These are phyloP conservation scores for Dimocarpus longan DNA, from an alignment of 345 rosid genomes.

Conservation along the genomic window DNA sequence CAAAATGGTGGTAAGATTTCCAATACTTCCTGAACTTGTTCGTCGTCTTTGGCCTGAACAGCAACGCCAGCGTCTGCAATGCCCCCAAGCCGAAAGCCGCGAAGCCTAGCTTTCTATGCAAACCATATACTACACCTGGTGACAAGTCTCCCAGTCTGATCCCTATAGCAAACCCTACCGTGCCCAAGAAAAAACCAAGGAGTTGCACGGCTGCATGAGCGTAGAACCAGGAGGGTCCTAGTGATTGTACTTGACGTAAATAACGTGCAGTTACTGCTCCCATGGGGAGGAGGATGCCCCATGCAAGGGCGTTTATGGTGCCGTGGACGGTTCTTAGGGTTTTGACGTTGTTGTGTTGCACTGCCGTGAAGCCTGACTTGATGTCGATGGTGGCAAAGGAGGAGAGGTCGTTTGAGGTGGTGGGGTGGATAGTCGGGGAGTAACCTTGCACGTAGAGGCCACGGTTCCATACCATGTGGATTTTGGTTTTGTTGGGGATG, in stretches of 20 bases:
- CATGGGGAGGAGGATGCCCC: slow-evolving; percentile 76
- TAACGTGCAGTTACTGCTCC: slow-evolving; percentile 80
- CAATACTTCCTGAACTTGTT: slow-evolving; percentile 87
- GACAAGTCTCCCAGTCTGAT: slow-evolving; percentile 71
- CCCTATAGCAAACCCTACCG: slow-evolving; percentile 75
- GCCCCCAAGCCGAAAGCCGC: slow-evolving; percentile 60
- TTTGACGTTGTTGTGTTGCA: slow-evolving; percentile 32
- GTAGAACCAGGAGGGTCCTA: slow-evolving; percentile 92
- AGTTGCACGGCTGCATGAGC: slow-evolving; percentile 75
- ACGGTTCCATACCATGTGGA: slow-evolving; percentile 94
- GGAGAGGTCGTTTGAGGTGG: slow-evolving; percentile 77
- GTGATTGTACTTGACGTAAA: slow-evolving; percentile 61
- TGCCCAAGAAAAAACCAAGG: slow-evolving; percentile 57
- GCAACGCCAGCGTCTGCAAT: slow-evolving; percentile 75
- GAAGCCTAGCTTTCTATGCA: slow-evolving; percentile 82
- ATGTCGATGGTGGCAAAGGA: slow-evolving; percentile 75
- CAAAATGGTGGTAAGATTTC: slow-evolving; percentile 98
- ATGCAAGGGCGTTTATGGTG: slow-evolving; percentile 60
- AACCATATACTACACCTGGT: slow-evolving; percentile 63
- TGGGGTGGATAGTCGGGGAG: slow-evolving; percentile 96
- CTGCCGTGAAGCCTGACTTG: slow-evolving; percentile 56
- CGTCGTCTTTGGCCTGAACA: slow-evolving; percentile 86
- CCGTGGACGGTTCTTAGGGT: slow-evolving; percentile 63
- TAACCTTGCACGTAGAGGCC: slow-evolving; percentile 96
- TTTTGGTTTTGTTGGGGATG: slow-evolving; percentile 55